Percentiles rank a stretch among this genome's conserved stretches.
Conservation (phyloP, 2,329 filamentous ascomycete species). For the Penicillium olsonii region DNA sequence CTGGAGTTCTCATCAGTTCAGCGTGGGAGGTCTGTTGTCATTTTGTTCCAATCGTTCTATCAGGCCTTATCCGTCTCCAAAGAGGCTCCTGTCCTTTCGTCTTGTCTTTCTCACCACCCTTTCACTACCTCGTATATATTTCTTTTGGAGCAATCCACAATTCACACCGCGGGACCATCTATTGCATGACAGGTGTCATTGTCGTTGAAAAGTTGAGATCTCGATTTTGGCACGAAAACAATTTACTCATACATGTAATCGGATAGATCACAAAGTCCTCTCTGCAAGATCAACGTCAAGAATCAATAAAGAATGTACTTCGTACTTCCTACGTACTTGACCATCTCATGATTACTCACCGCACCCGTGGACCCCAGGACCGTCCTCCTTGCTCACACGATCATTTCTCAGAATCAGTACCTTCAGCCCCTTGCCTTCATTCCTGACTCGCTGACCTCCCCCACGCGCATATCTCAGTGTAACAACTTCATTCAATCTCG, state of each 20-base stretch:
- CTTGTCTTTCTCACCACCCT: not conserved
- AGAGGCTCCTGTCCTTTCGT: slow-evolving; percentile 4
- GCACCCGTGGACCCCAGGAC: too few species aligned
- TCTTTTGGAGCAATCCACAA: slow-evolving; percentile 1
- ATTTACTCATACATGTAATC: not conserved
- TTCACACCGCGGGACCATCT: not conserved
- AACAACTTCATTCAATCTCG: not conserved
- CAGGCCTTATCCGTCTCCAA: slow-evolving; percentile 1
- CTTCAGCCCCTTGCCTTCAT: not conserved
- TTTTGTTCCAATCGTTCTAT: slow-evolving; percentile 3
- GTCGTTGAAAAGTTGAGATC: not conserved
- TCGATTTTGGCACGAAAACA: slow-evolving; percentile 1
- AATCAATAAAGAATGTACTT: not conserved
- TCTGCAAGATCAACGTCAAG: not conserved
- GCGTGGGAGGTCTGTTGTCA: slow-evolving; percentile 12
- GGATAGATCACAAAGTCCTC: not conserved
- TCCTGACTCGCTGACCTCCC: not conserved
- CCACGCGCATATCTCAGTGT: not conserved
- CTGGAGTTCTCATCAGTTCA: slow-evolving; percentile 13
- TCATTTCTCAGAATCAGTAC: not conserved
- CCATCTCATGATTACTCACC: not conserved
- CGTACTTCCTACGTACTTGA: not conserved
- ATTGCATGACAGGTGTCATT: not conserved
- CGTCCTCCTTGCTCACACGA: too few species aligned
- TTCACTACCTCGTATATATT: not conserved